Percentiles rank a stretch among this genome's conserved stretches.
Conservation (phyloP, 352 stramenopile genomes). For the Pythium scleroteichum region DNA sequence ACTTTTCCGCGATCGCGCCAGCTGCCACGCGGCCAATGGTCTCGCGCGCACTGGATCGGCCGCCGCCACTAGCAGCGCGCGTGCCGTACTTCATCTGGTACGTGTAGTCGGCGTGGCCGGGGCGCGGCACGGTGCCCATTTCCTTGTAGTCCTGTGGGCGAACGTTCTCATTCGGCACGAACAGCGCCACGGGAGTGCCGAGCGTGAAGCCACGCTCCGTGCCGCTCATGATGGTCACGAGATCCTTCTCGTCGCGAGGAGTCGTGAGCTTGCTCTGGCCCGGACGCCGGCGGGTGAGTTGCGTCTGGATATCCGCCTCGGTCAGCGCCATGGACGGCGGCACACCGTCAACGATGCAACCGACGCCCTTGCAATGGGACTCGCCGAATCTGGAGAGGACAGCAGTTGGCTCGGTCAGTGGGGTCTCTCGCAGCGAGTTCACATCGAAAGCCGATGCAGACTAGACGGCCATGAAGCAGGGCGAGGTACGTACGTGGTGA, state of each 20-base stretch:
- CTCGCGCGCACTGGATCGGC: conserved; percentile 95
- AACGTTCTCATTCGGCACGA: conserved; percentile 98
- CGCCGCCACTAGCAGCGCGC: conserved; percentile 95
- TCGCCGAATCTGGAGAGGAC: conserved; percentile 89
- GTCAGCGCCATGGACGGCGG: conserved; percentile 95
- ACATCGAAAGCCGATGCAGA: background rate
- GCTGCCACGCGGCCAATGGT: conserved; percentile 98
- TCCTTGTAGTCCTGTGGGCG: conserved; percentile 96
- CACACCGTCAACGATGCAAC: conserved; percentile 97
- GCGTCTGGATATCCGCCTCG: conserved; percentile 95
- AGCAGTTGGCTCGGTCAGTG: background rate
- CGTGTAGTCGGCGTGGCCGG: conserved; percentile 97
- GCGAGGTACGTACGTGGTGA: conserved; percentile 86
- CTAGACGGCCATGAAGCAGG: background rate
- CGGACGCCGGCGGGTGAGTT: conserved; percentile 96
- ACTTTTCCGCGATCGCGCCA: conserved; percentile 96
- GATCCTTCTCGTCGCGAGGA: conserved; percentile 97
- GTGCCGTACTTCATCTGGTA: conserved; percentile 99
- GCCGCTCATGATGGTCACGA: conserved; percentile 97
- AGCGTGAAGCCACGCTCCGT: conserved; percentile 93
- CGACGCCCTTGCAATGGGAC: conserved; percentile 97
- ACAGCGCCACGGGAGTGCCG: conserved; percentile 96
- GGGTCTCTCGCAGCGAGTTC: conserved; percentile 2
- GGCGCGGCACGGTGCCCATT: conserved; percentile 91
- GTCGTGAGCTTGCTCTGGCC: conserved; percentile 99